These are phyloP conservation scores for Coniochaeta sp. DNA, from an alignment of 2,329 filamentous ascomycete species.

Conservation along the genomic window DNA sequence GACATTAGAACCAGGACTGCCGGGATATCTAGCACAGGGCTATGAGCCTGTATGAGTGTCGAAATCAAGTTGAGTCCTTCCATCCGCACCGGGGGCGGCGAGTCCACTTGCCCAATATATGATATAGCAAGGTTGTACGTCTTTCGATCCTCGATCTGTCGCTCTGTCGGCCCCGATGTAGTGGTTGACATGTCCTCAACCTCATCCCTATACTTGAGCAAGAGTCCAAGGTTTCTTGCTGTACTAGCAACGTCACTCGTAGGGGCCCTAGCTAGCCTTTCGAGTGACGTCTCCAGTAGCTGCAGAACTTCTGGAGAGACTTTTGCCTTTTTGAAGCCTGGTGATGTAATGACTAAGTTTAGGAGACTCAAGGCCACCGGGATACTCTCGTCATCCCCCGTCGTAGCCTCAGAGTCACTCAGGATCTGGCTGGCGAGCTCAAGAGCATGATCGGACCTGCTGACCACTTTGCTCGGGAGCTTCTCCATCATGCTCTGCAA, in stretches of 20 bases:
- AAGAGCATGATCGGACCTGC: conserved; percentile 56
- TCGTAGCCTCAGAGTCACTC: conserved; percentile 26
- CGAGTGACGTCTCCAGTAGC: conserved; percentile 41
- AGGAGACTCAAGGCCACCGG: conserved; percentile 52
- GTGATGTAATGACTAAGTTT: conserved; percentile 50
- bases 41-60: conserved; percentile 44
- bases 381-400: conserved; percentile 38
- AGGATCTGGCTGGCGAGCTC: conserved; percentile 57
- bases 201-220: conserved; percentile 48
- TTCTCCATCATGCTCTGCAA: conserved; percentile 58
- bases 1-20: conserved; percentile 56
- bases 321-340: conserved; percentile 44
- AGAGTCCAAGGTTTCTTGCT: conserved; percentile 45
- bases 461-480: conserved; percentile 55
- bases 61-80: conserved; percentile 57
- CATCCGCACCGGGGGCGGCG: conserved; percentile 57
- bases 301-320: conserved; percentile 32
- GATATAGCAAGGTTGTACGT: conserved; percentile 55
- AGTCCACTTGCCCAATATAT: conserved; percentile 55
- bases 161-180: conserved; percentile 28
- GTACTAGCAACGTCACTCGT: conserved; percentile 39
- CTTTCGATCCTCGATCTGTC: conserved; percentile 51
- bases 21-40: conserved; percentile 58
- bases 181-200: conserved; percentile 33
- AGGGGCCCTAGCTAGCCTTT: conserved; percentile 29